Conservation (phyloP, 495 filamentous ascomycete species). For the Penicillium desertorum region DNA sequence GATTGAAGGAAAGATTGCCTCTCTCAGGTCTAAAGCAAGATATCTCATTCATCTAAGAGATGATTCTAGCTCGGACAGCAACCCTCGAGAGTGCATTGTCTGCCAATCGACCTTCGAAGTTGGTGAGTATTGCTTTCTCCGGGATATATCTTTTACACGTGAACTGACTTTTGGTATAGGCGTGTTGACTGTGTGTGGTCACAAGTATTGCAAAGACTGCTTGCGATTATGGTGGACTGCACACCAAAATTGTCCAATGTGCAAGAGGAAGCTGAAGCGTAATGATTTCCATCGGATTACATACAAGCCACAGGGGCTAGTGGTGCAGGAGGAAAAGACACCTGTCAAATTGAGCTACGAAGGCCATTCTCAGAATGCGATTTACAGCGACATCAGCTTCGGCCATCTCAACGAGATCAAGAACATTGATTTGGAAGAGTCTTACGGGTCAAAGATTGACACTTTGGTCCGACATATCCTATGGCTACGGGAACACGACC, state of each 20-base stretch:
- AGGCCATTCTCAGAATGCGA: constrained; percentile 45
- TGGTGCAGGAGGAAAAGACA: constrained; percentile 63
- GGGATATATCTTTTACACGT: neutral
- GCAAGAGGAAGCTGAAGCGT: constrained; percentile 62
- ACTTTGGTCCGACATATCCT: constrained; percentile 76
- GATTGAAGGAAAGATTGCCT: constrained; percentile 54
- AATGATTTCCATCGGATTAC: constrained; percentile 79
- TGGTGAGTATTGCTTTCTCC: constrained; percentile 48
- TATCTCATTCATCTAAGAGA: constrained; percentile 65
- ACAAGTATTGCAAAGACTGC: constrained; percentile 87
- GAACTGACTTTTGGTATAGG: constrained; percentile 28
- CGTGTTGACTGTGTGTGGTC: constrained; percentile 85
- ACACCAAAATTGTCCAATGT: constrained; percentile 69
- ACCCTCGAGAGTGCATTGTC: constrained; percentile 70
- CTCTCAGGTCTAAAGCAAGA: constrained; percentile 64
- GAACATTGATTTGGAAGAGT: constrained; percentile 70
- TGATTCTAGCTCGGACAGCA: constrained; percentile 57
- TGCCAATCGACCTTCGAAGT: constrained; percentile 70
- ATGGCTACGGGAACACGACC: constrained; percentile 81
- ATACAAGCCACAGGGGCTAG: constrained; percentile 71
- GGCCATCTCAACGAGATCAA: constrained; percentile 76
- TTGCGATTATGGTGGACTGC: constrained; percentile 70
- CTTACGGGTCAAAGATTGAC: constrained; percentile 88
- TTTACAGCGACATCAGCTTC: constrained; percentile 75
- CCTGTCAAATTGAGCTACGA: constrained; percentile 30